Evolutionary conservation across 768 basidiomycete genomes (phyloP).

Genomic region (Lentinula detonsa): DNA sequence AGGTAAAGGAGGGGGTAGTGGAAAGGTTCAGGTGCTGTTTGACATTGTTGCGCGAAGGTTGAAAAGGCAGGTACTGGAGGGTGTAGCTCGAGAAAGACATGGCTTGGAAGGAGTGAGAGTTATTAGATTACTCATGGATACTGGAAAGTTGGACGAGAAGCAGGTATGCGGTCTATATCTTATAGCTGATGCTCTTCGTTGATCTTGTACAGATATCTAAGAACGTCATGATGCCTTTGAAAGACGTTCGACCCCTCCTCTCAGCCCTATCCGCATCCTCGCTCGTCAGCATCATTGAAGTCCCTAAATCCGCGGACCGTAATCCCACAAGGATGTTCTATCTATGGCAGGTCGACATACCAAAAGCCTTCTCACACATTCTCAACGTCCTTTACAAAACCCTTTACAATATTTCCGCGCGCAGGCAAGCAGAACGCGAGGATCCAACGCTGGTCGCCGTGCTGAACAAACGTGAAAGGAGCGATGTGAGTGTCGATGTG

Average conservation of each 20-base stretch:
- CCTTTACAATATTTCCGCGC: slow-evolving; percentile 74
- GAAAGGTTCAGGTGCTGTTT: slow-evolving; percentile 79
- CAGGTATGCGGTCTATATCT: slow-evolving; percentile 45
- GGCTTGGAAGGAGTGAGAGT: slow-evolving; percentile 82
- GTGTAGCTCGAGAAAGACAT: slow-evolving; percentile 75
- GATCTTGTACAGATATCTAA: slow-evolving; percentile 38
- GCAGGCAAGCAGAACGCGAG: slow-evolving; percentile 61
- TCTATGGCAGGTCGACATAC: slow-evolving; percentile 89
- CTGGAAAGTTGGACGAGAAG: slow-evolving; percentile 93
- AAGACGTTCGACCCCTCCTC: slow-evolving; percentile 78
- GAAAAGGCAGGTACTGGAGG: slow-evolving; percentile 66
- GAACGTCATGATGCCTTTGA: slow-evolving; percentile 86
- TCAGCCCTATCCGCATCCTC: slow-evolving; percentile 75
- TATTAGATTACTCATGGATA: slow-evolving; percentile 67
- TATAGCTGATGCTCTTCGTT: neutral
- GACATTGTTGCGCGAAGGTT: slow-evolving; percentile 63
- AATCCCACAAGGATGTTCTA: slow-evolving; percentile 87
- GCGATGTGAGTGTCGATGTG: slow-evolving; percentile 78
- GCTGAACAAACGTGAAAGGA: slow-evolving; percentile 75
- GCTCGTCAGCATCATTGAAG: slow-evolving; percentile 87
- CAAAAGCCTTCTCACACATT: slow-evolving; percentile 75
- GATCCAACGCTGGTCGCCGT: slow-evolving; percentile 61
- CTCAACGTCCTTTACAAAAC: slow-evolving; percentile 84
- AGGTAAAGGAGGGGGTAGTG: slow-evolving; percentile 16
- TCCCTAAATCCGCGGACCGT: slow-evolving; percentile 85